Percentiles rank a stretch among this genome's conserved stretches.
Evolutionary conservation across 257 asterid species (phyloP).

Genomic region (Gentiana straminea): DNA sequence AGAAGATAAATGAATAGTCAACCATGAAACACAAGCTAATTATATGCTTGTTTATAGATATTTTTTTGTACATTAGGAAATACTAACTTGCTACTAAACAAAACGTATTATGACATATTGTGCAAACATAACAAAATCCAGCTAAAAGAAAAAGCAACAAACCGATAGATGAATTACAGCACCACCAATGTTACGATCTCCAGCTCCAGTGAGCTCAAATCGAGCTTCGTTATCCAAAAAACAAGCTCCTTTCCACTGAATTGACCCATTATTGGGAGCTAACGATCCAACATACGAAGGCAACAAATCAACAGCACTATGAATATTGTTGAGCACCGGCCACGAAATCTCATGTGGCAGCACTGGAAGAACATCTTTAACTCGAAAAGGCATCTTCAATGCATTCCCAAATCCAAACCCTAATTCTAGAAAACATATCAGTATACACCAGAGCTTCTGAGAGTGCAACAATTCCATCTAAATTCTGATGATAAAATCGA

Average conservation of each 20-base stretch:
- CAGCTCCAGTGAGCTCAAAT: constrained; percentile 48
- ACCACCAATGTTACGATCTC: constrained; percentile 85
- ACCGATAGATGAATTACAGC: constrained; percentile 72
- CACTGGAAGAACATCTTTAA: constrained; percentile 80
- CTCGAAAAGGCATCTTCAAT: constrained; percentile 65
- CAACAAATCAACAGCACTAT: constrained; percentile 84
- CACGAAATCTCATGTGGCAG: constrained; percentile 83
- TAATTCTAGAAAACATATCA: constrained; percentile 34
- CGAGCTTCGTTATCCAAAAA: constrained; percentile 65
- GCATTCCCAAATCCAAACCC: constrained; percentile 57
- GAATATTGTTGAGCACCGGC: constrained; percentile 78
- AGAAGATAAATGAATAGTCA: too few relatives aligned
- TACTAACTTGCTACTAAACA: too few relatives aligned
- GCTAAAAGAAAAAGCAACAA: constrained; percentile 9
- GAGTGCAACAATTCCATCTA: background rate
- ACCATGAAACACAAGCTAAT: too few relatives aligned
- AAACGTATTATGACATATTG: background rate
- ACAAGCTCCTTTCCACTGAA: constrained; percentile 89
- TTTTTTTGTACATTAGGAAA: too few relatives aligned
- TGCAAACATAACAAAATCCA: background rate
- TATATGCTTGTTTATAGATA: too few relatives aligned
- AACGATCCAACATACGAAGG: constrained; percentile 81
- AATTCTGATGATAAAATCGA: too few relatives aligned
- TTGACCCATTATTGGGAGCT: constrained; percentile 77
- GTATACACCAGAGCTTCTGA: constrained; percentile 20